These are phyloP conservation scores for Nothophytophthora sp. DNA, from an alignment of 352 stramenopile genomes.

Conservation along the genomic window DNA sequence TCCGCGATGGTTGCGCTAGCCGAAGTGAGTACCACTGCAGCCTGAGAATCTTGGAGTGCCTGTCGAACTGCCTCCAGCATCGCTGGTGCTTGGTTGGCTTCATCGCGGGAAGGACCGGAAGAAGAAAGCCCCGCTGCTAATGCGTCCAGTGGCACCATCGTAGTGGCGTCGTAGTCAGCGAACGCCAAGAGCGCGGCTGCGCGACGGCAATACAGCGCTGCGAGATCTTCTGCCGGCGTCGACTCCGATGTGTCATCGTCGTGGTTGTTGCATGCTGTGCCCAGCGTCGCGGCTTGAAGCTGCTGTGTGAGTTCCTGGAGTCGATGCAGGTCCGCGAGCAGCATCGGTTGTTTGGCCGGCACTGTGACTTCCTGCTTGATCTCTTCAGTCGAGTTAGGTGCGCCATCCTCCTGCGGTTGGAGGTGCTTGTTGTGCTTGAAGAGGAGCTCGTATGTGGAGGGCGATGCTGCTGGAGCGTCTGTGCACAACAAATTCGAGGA, in stretches of 20 bases:
- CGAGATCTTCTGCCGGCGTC: slow-evolving; percentile 17
- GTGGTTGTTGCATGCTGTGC: slow-evolving; percentile 19
- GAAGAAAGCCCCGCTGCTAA: slow-evolving; percentile 12
- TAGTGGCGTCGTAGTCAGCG: slow-evolving; percentile 41
- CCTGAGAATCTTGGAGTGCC: slow-evolving; percentile 43
- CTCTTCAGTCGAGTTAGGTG: slow-evolving; percentile 1
- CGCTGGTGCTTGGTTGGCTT: slow-evolving; percentile 18
- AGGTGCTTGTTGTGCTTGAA: slow-evolving; percentile 19
- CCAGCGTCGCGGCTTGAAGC: slow-evolving; percentile 18
- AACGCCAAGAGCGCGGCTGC: slow-evolving; percentile 35
- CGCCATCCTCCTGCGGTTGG: slow-evolving; percentile 13
- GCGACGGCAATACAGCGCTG: slow-evolving; percentile 35
- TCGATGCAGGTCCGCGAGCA: slow-evolving; percentile 25
- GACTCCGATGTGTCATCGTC: slow-evolving; percentile 7
- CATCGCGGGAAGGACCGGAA: neutral
- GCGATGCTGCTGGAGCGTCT: neutral
- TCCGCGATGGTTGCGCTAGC: slow-evolving; percentile 24
- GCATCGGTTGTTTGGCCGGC: slow-evolving; percentile 19
- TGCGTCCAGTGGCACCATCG: slow-evolving; percentile 22
- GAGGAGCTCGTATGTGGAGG: slow-evolving; percentile 11
- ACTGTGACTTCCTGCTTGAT: slow-evolving; percentile 5
- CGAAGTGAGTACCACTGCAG: slow-evolving; percentile 20
- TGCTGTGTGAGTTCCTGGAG: slow-evolving; percentile 28
- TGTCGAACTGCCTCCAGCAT: slow-evolving; percentile 39
- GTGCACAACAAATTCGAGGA: slow-evolving; percentile 21